Percentiles rank a stretch among this genome's conserved stretches.
Evolutionary conservation across 768 basidiomycete genomes (phyloP).

Genomic region (Tylopilus subfusipes): DNA sequence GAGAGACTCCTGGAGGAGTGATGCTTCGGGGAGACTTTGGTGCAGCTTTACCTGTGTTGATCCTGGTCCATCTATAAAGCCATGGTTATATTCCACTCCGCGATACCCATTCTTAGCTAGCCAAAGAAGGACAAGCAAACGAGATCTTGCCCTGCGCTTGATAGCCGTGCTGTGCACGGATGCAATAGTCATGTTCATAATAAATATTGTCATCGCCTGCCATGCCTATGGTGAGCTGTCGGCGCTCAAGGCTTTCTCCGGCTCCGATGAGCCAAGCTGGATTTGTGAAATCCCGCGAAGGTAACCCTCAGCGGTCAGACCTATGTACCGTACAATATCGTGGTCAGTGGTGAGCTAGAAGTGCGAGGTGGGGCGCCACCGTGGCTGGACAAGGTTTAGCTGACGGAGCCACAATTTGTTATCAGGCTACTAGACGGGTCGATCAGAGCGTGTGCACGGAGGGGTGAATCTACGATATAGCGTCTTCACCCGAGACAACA

Average conservation of each 20-base stretch:
- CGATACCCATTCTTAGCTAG: constrained; percentile 20
- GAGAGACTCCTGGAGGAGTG: constrained; percentile 11
- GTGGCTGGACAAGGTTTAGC: neutral
- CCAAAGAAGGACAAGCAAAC: constrained; percentile 21
- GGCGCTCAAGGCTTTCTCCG: constrained; percentile 29
- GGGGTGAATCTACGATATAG: constrained; percentile 8
- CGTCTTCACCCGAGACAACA: constrained; percentile 12
- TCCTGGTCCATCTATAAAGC: constrained; percentile 25
- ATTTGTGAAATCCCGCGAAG: constrained; percentile 22
- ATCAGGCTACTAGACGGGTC: constrained; percentile 1
- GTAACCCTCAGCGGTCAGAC: constrained; percentile 11
- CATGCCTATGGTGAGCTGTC: constrained; percentile 26
- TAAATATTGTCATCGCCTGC: constrained; percentile 24
- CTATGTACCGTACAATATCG: neutral
- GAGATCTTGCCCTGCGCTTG: constrained; percentile 29
- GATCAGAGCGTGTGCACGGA: constrained; percentile 9
- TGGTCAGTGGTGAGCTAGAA: neutral
- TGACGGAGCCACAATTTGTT: neutral
- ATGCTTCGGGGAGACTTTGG: constrained; percentile 12
- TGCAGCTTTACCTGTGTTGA: constrained; percentile 18
- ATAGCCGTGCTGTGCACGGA: constrained; percentile 32
- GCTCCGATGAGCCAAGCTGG: constrained; percentile 16
- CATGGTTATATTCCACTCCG: constrained; percentile 23
- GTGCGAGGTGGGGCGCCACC: neutral
- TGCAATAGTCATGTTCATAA: constrained; percentile 20